Evolutionary conservation across 169 alveolate species (phyloP), one percentile per base, ranked within the genome.

Genomic region (Eimeria acervulina): DNA sequence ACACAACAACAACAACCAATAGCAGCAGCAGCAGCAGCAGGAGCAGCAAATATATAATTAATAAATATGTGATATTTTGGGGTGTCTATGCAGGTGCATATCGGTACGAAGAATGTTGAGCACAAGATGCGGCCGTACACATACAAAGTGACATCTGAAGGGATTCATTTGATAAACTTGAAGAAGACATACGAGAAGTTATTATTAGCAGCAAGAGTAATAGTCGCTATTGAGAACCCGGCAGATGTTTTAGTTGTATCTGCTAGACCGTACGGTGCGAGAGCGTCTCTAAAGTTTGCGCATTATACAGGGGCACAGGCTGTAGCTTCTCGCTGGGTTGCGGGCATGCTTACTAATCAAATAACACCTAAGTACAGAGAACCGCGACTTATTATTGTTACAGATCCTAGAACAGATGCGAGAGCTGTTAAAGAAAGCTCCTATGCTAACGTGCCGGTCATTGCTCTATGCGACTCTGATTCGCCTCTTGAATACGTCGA

Each of bases 271-370:
- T 90, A 89, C 83, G 97, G 97, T 1, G 40, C 96, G 23, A 98
- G 99, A 95, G 99, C 99, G 4, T 99, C 99, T 90, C 98, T 99
- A 90, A 99, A 99, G 98, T 99, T 99, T 97, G 98, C 99, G 44
- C 99, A 99, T 97, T 99, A 99, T 98, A 98, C 99, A 63, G 99
- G 99, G n/a, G 99, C 99, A 76, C 99, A 98, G 96, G 98, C 99
- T 31, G 97, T 98, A 95, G 99, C 99, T 2, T 99, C 99, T 47
- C 98, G 99, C 96, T 99, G 99, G 99, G 99, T 99, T 36, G 99
- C 99, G 28, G 99, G 99, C 70, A 99, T 99, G 95, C 97, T 99
- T 90, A 99, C 99, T 70, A 99, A 99, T 97, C 99, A 99, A 97
- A 99, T 98, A 96, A 99, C 99, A 36, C 99, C 99, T 97, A 98